phyloP scores from a whole-genome alignment of 2,329 filamentous ascomycete species.

The Fusarium avenaceum region DNA sequence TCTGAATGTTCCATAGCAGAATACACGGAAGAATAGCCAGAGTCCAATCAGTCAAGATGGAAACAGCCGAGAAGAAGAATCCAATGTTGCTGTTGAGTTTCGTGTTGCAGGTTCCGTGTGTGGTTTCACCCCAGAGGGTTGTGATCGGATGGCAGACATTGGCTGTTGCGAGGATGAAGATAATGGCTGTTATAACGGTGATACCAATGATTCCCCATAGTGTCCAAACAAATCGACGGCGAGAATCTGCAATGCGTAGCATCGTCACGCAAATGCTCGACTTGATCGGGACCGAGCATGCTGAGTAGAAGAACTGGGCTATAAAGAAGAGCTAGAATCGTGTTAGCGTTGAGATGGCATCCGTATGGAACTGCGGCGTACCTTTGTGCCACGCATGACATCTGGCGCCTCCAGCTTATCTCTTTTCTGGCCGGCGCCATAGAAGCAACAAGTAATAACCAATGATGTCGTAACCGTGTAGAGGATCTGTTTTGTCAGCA shows the following conservation, averaged over 20 bases:
- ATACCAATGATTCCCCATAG: conserved; percentile 34
- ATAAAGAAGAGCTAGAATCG: conserved; percentile 39
- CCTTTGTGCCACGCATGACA: conserved; percentile 40
- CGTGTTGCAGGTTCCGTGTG: conserved; percentile 34
- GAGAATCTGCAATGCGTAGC: conserved; percentile 45
- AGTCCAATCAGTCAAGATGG: conserved; percentile 47
- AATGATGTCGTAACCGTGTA: conserved; percentile 32
- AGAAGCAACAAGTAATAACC: conserved; percentile 39
- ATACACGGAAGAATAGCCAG: conserved; percentile 47
- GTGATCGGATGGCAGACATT: conserved; percentile 47
- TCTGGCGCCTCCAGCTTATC: background rate
- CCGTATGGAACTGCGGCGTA: accelerated
- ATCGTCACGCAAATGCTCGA: conserved; percentile 49
- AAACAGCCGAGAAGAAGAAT: conserved; percentile 47
- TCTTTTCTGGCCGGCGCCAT: conserved; percentile 34
- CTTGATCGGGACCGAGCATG: conserved; percentile 47
- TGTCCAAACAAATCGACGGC: conserved; percentile 33
- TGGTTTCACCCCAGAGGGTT: conserved; percentile 42
- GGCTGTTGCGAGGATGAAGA: conserved; percentile 42
- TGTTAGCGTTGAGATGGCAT: background rate
- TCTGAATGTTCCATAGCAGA: conserved; percentile 48
- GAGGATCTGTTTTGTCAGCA: conserved; percentile 13
- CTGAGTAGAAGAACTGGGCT: conserved; percentile 40
- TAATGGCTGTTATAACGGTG: conserved; percentile 23
- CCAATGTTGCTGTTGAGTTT: conserved; percentile 40